Base-by-base conservation (phyloP, 2,329 filamentous ascomycete genomes). In the Hypoxylon rubiginosum region DNA sequence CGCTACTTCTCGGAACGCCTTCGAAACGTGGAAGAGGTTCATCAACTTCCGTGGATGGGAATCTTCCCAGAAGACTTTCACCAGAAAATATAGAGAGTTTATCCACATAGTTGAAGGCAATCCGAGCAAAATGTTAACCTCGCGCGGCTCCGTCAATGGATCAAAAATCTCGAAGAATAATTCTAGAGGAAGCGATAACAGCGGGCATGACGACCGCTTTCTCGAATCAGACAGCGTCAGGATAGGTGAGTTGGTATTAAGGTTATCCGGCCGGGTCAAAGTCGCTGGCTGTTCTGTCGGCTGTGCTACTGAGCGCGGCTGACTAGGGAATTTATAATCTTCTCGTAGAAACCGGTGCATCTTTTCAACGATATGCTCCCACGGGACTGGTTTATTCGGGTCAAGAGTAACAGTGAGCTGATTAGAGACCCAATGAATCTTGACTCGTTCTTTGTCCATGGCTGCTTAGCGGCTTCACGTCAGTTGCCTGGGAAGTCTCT, bases 21-120 rank as follows among this genome's bases (percentile, higher is more conserved):
- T 19, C 21, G 30, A 61, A 10, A 61, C 11, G 17, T 52, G 41
- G 21, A 61, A 55, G 13, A 55, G 0, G 8, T 21, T 26, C 28
- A 61, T 39, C 10, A 51, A 32, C n/a, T 48, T 41, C 50, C 51
- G 54, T 1, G 28, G 49, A 15, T 50, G 50, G 3, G 50, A 5
- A 4, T 39, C 13, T 10, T 26, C 1, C 15, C n/a, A n/a, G n/a
- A n/a, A n/a, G n/a, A n/a, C n/a, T n/a, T n/a, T n/a, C n/a, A n/a
- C n/a, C n/a, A n/a, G n/a, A n/a, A n/a, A n/a, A n/a, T n/a, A n/a
- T n/a, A n/a, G n/a, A n/a, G n/a, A n/a, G n/a, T n/a, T n/a, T n/a
- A n/a, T n/a, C n/a, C n/a, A n/a, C n/a, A n/a, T n/a, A n/a, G n/a
- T n/a, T n/a, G n/a, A n/a, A n/a, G n/a, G n/a, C n/a, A n/a, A n/a